phyloP scores from a whole-genome alignment of 306 rosid genomes.

The Abrus precatorius region DNA sequence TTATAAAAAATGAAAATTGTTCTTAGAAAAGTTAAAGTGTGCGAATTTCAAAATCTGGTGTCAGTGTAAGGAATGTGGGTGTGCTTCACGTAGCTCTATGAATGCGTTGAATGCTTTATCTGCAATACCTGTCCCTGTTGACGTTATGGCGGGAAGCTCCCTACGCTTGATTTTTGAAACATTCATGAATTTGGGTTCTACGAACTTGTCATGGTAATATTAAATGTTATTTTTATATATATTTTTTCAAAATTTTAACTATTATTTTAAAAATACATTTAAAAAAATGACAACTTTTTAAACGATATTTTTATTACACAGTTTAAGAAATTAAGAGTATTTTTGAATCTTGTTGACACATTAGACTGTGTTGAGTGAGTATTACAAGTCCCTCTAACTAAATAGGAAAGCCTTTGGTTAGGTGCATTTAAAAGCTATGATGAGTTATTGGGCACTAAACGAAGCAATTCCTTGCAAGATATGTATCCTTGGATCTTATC shows the following conservation, averaged over 20 bases:
- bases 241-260: no score
- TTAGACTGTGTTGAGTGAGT: background rate
- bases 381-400: background rate
- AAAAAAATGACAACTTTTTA: no score
- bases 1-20: no score
- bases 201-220: no score
- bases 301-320: background rate
- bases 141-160: slow-evolving; percentile 13
- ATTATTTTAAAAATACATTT: no score
- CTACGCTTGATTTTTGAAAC: background rate
- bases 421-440: slow-evolving; percentile 44
- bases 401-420: slow-evolving; percentile 11
- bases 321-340: no score
- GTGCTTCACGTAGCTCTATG: slow-evolving; percentile 32
- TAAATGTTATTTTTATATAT: no score
- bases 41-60: slow-evolving; percentile 28
- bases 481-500: slow-evolving; percentile 41
- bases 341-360: background rate
- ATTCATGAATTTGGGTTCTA: no score
- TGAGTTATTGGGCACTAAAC: slow-evolving; percentile 36
- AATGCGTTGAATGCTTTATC: background rate
- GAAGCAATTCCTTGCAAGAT: slow-evolving; percentile 55
- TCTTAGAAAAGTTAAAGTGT: background rate
- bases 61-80: background rate
- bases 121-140: background rate